phyloP scores from a whole-genome alignment of 108 stramenopile species.

The Parietichytrium sp. region DNA sequence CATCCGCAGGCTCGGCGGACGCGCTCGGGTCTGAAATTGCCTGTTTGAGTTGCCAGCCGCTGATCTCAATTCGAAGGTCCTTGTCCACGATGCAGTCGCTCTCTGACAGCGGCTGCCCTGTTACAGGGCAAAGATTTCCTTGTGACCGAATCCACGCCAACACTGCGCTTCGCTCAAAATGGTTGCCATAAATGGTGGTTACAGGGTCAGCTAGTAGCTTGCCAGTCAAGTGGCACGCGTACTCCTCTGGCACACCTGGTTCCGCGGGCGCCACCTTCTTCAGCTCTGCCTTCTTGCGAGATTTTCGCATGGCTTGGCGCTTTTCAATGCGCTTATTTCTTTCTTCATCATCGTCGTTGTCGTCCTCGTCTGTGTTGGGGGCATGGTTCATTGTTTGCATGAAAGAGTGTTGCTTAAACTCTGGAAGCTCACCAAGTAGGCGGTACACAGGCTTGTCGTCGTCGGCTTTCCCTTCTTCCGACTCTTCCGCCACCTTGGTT shows the following conservation, averaged over 20 bases:
- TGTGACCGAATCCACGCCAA: slow-evolving; percentile 56
- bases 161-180: slow-evolving; percentile 54
- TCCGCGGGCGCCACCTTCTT: slow-evolving; percentile 39
- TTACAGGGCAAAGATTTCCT: slow-evolving; percentile 60
- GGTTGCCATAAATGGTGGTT: slow-evolving; percentile 54
- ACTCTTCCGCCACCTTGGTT: background rate
- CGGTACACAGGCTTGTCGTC: background rate
- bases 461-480: background rate
- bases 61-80: slow-evolving; percentile 14
- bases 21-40: background rate
- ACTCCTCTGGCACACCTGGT: slow-evolving; percentile 48
- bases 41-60: slow-evolving; percentile 22
- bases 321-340: background rate
- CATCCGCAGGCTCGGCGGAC: background rate
- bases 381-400: background rate
- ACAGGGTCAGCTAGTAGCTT: slow-evolving; percentile 54
- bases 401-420: slow-evolving; percentile 21
- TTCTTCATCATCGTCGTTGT: background rate
- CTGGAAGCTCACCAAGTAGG: slow-evolving; percentile 31
- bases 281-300: background rate
- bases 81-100: slow-evolving; percentile 35
- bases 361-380: slow-evolving; percentile 23
- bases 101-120: slow-evolving; percentile 54
- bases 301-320: slow-evolving; percentile 1
- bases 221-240: slow-evolving; percentile 50